These are phyloP conservation scores for Torulaspora indica DNA, from an alignment of 805 yeast species.

Conservation along the genomic window DNA sequence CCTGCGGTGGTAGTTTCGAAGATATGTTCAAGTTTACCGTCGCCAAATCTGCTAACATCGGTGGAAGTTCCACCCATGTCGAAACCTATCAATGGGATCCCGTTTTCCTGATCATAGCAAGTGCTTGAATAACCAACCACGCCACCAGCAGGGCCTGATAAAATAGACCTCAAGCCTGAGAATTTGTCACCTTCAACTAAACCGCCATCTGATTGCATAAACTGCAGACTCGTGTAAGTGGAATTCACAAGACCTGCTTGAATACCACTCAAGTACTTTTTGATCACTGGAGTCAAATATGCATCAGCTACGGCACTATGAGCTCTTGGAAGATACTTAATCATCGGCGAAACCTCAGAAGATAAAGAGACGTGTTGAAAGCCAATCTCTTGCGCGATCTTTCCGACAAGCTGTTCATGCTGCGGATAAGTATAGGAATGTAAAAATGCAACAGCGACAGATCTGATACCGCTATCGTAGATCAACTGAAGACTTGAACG, in stretches of 20 bases:
- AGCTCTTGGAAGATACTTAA: conserved; percentile 68
- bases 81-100: conserved; percentile 67
- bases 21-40: conserved; percentile 68
- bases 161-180: conserved; percentile 80
- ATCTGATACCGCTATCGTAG: conserved; percentile 54
- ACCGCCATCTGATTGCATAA: conserved; percentile 98
- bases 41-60: conserved; percentile 70
- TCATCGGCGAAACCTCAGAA: conserved; percentile 69
- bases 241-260: conserved; percentile 56
- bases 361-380: conserved; percentile 67
- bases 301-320: conserved; percentile 80
- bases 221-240: conserved; percentile 50
- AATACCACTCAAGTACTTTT: conserved; percentile 57
- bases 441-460: conserved; percentile 65
- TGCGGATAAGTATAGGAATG: conserved; percentile 70
- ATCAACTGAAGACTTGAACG: conserved; percentile 41
- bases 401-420: conserved; percentile 59
- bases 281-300: conserved; percentile 73
- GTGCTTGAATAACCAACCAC: conserved; percentile 90
- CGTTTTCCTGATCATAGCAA: conserved; percentile 53
- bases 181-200: conserved; percentile 77
- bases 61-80: conserved; percentile 94
- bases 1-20: conserved; percentile 84
- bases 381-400: conserved; percentile 60
- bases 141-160: conserved; percentile 98